phyloP scores from a whole-genome alignment of 352 stramenopile genomes.

The Globisporangium barbulae region DNA sequence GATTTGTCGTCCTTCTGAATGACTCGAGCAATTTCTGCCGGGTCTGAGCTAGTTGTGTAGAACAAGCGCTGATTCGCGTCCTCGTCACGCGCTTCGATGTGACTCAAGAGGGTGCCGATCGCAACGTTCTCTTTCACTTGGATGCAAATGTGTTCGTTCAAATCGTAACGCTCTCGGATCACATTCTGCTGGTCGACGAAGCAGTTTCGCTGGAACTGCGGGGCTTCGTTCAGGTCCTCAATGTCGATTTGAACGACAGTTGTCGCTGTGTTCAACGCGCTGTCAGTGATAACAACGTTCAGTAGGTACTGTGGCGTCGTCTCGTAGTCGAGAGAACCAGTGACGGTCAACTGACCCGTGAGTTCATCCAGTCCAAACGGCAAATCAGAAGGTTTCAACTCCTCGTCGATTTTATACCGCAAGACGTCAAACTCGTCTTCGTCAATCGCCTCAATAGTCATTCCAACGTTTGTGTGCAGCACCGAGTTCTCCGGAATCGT shows the following conservation, averaged over 20 bases:
- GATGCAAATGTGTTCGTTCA: slow-evolving; percentile 49
- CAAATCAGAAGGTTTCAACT: neutral
- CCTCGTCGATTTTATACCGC: neutral
- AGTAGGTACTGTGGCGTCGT: slow-evolving; percentile 24
- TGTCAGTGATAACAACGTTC: slow-evolving; percentile 11
- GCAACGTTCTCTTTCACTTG: slow-evolving; percentile 31
- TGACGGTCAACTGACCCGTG: slow-evolving; percentile 34
- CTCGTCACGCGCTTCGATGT: slow-evolving; percentile 29
- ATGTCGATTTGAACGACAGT: slow-evolving; percentile 29
- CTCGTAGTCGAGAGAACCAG: slow-evolving; percentile 32
- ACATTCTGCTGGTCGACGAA: slow-evolving; percentile 33
- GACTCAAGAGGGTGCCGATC: slow-evolving; percentile 22
- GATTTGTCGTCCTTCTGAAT: slow-evolving; percentile 30
- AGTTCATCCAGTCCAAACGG: slow-evolving; percentile 39
- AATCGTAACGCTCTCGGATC: slow-evolving; percentile 31
- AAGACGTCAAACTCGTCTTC: slow-evolving; percentile 7
- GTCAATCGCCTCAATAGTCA: slow-evolving; percentile 6
- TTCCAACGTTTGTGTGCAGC: slow-evolving; percentile 8
- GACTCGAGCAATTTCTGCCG: slow-evolving; percentile 25
- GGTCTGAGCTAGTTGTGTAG: slow-evolving; percentile 25
- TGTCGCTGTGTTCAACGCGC: slow-evolving; percentile 5
- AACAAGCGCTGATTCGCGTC: slow-evolving; percentile 43
- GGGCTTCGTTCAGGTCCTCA: slow-evolving; percentile 45
- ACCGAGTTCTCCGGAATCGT: slow-evolving; percentile 37
- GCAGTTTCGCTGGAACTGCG: slow-evolving; percentile 44